Percentiles rank a stretch among this genome's conserved stretches.
These are phyloP conservation scores for Kalanchoe fedtschenkoi DNA, from an alignment of 164 flowering plant genomes.

Conservation along the genomic window DNA sequence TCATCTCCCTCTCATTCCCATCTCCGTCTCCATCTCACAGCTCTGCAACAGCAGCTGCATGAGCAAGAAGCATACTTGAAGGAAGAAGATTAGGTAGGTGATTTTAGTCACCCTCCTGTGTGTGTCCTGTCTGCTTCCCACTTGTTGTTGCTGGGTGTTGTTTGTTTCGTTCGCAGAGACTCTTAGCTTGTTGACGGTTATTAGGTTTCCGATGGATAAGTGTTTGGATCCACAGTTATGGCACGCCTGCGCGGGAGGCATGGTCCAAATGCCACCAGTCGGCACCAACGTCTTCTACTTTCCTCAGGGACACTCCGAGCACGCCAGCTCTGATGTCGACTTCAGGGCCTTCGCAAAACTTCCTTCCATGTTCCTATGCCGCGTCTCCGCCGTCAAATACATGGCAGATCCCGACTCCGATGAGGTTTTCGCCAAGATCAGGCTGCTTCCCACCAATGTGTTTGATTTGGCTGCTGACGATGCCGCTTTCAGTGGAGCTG, in stretches of 20 bases:
- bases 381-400: background rate
- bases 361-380: slow-evolving; percentile 1
- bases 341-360: background rate
- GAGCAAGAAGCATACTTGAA: no score
- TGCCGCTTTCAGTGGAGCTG: no score
- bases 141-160: no score
- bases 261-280: slow-evolving; percentile 4
- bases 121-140: no score
- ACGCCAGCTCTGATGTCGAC: background rate
- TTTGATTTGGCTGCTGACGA: no score
- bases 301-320: slow-evolving; percentile 8
- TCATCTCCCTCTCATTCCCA: background rate
- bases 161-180: no score
- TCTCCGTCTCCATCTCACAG: background rate
- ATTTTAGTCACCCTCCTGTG: no score
- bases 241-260: slow-evolving; percentile 7
- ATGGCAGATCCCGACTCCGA: slow-evolving; percentile 5
- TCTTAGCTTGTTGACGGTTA: no score
- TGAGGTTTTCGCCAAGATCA: slow-evolving; percentile 1
- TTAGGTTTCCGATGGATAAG: background rate
- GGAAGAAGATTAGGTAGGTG: no score
- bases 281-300: slow-evolving; percentile 7
- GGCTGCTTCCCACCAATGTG: background rate
- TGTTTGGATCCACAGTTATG: slow-evolving; percentile 6
- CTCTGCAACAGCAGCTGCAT: background rate